These are phyloP conservation scores for Globisporangium solare DNA, from an alignment of 352 stramenopile genomes.

Conservation along the genomic window DNA sequence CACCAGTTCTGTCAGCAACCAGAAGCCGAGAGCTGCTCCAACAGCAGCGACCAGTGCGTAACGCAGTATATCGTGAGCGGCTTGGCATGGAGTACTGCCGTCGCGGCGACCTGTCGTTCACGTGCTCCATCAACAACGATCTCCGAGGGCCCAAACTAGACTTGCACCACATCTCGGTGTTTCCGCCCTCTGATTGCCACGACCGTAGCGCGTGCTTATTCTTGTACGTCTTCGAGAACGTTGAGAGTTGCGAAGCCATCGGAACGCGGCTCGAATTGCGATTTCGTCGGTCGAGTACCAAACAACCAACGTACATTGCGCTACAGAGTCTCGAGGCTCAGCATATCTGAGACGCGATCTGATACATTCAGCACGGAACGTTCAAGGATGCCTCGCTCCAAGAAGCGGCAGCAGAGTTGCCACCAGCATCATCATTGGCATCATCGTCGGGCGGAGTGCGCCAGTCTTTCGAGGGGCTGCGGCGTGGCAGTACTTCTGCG, in stretches of 20 bases:
- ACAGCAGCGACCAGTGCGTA: slow-evolving; percentile 49
- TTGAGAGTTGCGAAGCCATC: slow-evolving; percentile 44
- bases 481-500: slow-evolving; percentile 23
- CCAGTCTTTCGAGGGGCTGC: not conserved
- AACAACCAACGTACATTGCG: slow-evolving; percentile 55
- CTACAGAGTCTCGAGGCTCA: slow-evolving; percentile 53
- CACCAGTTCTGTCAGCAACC: slow-evolving; percentile 24
- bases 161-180: slow-evolving; percentile 42
- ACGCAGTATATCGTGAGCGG: slow-evolving; percentile 31
- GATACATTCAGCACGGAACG: slow-evolving; percentile 44
- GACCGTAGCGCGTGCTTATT: slow-evolving; percentile 68
- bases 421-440: not conserved
- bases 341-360: slow-evolving; percentile 64
- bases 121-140: slow-evolving; percentile 55
- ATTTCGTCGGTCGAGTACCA: slow-evolving; percentile 39
- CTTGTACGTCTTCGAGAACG: slow-evolving; percentile 52
- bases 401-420: slow-evolving; percentile 17
- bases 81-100: slow-evolving; percentile 56
- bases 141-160: slow-evolving; percentile 50
- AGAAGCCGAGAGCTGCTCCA: slow-evolving; percentile 47
- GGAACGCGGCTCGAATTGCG: slow-evolving; percentile 46
- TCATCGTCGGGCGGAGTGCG: slow-evolving; percentile 1
- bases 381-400: slow-evolving; percentile 36
- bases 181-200: slow-evolving; percentile 45
- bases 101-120: slow-evolving; percentile 42